Percentiles rank a stretch among this genome's conserved stretches.
These are phyloP conservation scores for Basipetospora sp. DNA, from an alignment of 2,329 filamentous ascomycete species.

Conservation along the genomic window DNA sequence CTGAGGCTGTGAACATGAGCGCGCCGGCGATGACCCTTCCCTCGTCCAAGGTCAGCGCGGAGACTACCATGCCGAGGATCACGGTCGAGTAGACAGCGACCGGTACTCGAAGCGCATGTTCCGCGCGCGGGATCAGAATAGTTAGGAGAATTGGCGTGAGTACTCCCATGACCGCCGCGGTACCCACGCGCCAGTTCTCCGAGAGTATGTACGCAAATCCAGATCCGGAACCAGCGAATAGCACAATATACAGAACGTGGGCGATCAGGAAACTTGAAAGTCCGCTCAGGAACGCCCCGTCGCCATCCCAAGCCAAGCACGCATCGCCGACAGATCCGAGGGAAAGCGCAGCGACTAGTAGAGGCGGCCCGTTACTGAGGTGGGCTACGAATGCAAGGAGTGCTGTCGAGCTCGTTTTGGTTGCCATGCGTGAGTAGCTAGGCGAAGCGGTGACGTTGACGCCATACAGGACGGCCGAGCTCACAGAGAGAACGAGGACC, in stretches of 20 bases:
- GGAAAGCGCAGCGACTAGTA: slow-evolving; percentile 15
- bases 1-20: slow-evolving; percentile 19
- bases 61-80: slow-evolving; percentile 19
- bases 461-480: slow-evolving; percentile 11
- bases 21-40: slow-evolving; percentile 15
- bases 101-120: slow-evolving; percentile 13
- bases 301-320: slow-evolving; percentile 20
- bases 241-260: slow-evolving; percentile 19
- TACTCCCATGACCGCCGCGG: slow-evolving; percentile 9
- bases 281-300: slow-evolving; percentile 18
- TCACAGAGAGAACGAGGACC: slow-evolving; percentile 6
- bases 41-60: slow-evolving; percentile 15
- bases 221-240: slow-evolving; percentile 12
- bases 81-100: slow-evolving; percentile 18
- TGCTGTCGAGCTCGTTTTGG: slow-evolving; percentile 18
- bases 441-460: slow-evolving; percentile 12
- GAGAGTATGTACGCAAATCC: slow-evolving; percentile 7
- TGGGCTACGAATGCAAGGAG: slow-evolving; percentile 11
- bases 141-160: slow-evolving; percentile 15
- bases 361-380: slow-evolving; percentile 4
- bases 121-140: slow-evolving; percentile 15
- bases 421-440: slow-evolving; percentile 14
- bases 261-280: slow-evolving; percentile 20
- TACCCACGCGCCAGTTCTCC: slow-evolving; percentile 10
- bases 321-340: slow-evolving; percentile 21